Evolutionary conservation across 768 basidiomycete species (phyloP), one percentile per base, ranked within the genome.

Genomic region (Chalciporus piperatus): DNA sequence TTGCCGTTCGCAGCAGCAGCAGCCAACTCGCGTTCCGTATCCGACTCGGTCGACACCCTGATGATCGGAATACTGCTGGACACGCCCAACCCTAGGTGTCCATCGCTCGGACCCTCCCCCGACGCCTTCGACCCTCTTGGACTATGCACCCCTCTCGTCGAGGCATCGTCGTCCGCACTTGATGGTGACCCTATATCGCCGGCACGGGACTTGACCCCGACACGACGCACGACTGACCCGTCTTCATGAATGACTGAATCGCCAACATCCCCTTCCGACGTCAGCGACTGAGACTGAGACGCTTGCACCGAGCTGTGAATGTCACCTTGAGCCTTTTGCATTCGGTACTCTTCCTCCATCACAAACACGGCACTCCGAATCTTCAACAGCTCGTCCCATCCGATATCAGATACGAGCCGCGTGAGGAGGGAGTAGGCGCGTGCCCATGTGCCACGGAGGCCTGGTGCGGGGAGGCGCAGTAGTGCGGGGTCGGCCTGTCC

Each of bases 311-410:
- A 66, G 45, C 74, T 66, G 43, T 76, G 74, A n/a, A 87, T 74
- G 25, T 94, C 91, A 2, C 67, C 73, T 6, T 89, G 82, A 2
- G 89, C 86, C 66, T 98, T 98, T 74, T 98, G 96, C 84, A 91
- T 89, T 33, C 97, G 81, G 67, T 99, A 99, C 67, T 99, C 97
- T 67, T 99, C 96, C 67, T 98, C 97, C 97, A 99, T 99, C 37
- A 99, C 97, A 70, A 99, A 98, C 13, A 99, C 97, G 33, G 76
- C 72, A 68, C 91, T 93, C 79, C 97, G 85, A 13, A 91, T 89
- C 75, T 94, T 94, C 50, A 99, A 78, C 3, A 98, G 81, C 73
- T 98, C 97, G 72, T 99, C 97, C 97, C 97, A 99, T 0, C 97
- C 97, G 59, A 99, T 94, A 57, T 92, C 87, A 1, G 89, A 84